A percentile compares a stretch with the other conserved stretches of the same genome.
These are phyloP conservation scores for Talaromyces sp. DNA, from an alignment of 2,329 filamentous ascomycete genomes.

Conservation along the genomic window DNA sequence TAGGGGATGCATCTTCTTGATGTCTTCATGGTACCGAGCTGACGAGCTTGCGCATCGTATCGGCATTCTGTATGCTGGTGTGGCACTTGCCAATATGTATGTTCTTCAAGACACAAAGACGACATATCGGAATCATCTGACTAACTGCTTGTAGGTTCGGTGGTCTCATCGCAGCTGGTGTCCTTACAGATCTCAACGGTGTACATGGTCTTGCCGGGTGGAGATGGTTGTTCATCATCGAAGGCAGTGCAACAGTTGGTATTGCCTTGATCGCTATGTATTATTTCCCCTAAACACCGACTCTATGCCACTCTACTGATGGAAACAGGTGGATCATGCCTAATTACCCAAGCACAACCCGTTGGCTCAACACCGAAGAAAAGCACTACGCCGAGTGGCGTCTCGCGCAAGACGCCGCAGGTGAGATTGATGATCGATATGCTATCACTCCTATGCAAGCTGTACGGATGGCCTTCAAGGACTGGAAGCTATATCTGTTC, in stretches of 20 bases:
- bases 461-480: not conserved
- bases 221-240: constrained; percentile 3
- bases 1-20: constrained; percentile 7
- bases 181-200: not conserved
- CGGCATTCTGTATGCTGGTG: constrained; percentile 67
- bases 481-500: not conserved
- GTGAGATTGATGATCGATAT: constrained; percentile 8
- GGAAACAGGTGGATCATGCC: not conserved
- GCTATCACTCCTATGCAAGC: constrained; percentile 6
- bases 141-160: not conserved
- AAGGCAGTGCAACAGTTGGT: not conserved
- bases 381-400: not conserved
- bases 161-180: not conserved
- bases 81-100: constrained; percentile 65
- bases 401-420: constrained; percentile 2
- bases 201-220: not conserved
- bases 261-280: not conserved
- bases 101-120: no score
- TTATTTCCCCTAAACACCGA: not conserved
- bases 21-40: constrained; percentile 56
- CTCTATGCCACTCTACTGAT: not conserved
- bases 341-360: not conserved
- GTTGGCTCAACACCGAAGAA: not conserved
- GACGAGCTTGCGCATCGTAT: constrained; percentile 66
- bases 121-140: not conserved